Conservation (phyloP, 495 filamentous ascomycete species). For the Cryomyces minteri region DNA sequence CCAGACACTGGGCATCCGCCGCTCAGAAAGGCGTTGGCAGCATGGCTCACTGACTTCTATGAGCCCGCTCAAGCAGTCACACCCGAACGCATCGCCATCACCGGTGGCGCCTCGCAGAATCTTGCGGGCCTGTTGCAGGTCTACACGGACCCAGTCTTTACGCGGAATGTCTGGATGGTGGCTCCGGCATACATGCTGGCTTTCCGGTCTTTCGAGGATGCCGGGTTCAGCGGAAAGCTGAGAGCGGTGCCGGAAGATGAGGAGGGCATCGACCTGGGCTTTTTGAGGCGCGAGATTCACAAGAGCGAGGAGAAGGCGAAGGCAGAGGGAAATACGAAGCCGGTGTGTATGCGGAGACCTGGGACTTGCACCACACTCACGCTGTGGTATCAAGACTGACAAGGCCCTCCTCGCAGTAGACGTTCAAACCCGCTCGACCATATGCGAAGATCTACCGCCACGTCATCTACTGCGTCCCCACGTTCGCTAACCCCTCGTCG, state of each 20-base stretch:
- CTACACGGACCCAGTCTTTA: conserved; percentile 62
- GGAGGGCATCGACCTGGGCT: conserved; percentile 48
- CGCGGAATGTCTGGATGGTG: conserved; percentile 58
- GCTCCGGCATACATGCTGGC: conserved; percentile 68
- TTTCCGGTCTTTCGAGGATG: conserved; percentile 62
- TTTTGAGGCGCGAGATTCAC: conserved; percentile 29
- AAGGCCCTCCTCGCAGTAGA: no score
- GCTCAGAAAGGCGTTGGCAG: conserved; percentile 40
- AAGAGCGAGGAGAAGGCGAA: conserved; percentile 21
- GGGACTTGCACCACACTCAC: no score
- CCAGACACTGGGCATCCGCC: conserved; percentile 57
- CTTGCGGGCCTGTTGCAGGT: conserved; percentile 52
- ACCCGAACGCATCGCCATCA: conserved; percentile 53
- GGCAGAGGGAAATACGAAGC: conserved; percentile 11
- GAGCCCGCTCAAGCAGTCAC: conserved; percentile 11
- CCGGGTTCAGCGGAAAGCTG: conserved; percentile 42
- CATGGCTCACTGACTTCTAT: conserved; percentile 53
- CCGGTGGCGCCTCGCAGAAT: conserved; percentile 63
- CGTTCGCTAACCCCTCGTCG: conserved; percentile 64
- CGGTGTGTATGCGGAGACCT: conserved; percentile 12
- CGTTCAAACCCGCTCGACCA: conserved; percentile 14
- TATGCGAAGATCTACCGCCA: conserved; percentile 57
- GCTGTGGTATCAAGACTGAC: no score
- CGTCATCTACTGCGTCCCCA: conserved; percentile 69
- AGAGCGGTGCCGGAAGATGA: conserved; percentile 54